These are phyloP conservation scores for Crithidia bombi DNA, from an alignment of 208 protist species.

Conservation along the genomic window DNA sequence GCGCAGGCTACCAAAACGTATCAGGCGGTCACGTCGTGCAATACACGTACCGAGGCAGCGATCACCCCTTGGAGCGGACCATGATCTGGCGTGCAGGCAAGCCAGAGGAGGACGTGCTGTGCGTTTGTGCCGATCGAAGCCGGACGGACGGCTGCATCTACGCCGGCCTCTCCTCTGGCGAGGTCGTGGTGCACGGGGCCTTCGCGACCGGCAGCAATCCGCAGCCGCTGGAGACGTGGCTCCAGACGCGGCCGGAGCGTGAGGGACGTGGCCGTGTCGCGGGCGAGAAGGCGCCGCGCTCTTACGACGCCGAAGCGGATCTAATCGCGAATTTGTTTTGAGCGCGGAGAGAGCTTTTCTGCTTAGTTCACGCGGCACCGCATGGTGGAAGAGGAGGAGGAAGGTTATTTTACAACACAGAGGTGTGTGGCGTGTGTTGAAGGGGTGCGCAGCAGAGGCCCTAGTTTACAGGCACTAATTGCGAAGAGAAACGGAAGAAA, in stretches of 20 bases:
- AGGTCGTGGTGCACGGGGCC: conserved; percentile 54
- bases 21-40: conserved; percentile 73
- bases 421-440: too few species aligned
- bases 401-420: too few species aligned
- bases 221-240: conserved; percentile 38
- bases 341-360: too few species aligned
- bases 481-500: too few species aligned
- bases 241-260: conserved; percentile 42
- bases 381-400: too few species aligned
- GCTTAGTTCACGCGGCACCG: too few species aligned
- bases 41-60: conserved; percentile 24
- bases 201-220: background rate
- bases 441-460: too few species aligned
- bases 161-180: conserved; percentile 62
- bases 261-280: conserved; percentile 20
- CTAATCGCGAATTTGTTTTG: conserved; percentile 25
- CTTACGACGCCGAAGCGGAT: conserved; percentile 33
- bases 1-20: conserved; percentile 45
- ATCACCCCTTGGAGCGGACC: background rate
- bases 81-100: conserved; percentile 43
- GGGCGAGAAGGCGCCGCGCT: conserved; percentile 49
- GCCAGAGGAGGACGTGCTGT: conserved; percentile 69
- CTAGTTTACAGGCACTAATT: too few species aligned
- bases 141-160: conserved; percentile 44
- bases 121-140: conserved; percentile 48